These are phyloP conservation scores for Diplodia mutila DNA, from an alignment of 2,329 filamentous ascomycete species.

Conservation along the genomic window DNA sequence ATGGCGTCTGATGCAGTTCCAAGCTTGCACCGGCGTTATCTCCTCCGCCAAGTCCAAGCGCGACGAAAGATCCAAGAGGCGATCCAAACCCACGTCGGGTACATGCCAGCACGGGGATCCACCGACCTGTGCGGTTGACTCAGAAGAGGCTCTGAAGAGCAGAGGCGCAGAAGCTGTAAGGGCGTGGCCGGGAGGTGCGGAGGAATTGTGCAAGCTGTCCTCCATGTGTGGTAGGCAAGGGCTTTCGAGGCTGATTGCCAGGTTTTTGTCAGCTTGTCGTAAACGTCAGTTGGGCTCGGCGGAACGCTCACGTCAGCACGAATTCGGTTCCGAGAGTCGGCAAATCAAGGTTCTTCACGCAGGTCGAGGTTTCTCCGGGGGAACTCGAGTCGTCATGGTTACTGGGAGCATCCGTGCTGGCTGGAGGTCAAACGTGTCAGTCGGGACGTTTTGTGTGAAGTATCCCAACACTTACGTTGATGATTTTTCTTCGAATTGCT, in stretches of 20 bases:
- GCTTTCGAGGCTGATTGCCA: background rate
- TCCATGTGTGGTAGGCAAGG: background rate
- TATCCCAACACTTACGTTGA: background rate
- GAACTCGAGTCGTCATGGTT: background rate
- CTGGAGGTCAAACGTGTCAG: background rate
- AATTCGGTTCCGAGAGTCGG: background rate
- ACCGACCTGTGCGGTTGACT: constrained; percentile 27
- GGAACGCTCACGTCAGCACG: background rate
- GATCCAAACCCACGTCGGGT: constrained; percentile 30
- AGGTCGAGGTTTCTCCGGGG: background rate
- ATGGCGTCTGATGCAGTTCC: constrained; percentile 37
- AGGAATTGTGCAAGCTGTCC: constrained; percentile 27
- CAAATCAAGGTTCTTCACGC: background rate
- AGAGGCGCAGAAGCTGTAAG: constrained; percentile 38
- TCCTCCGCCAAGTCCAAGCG: constrained; percentile 34
- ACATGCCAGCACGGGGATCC: constrained; percentile 29
- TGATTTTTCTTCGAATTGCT: background rate
- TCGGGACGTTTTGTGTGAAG: background rate
- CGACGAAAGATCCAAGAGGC: constrained; percentile 31
- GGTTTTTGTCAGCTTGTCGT: background rate
- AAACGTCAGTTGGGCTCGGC: too few species aligned
- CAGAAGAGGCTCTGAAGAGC: constrained; percentile 31
- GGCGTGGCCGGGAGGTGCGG: constrained; percentile 34
- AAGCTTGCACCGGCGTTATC: constrained; percentile 44
- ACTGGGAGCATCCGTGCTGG: background rate